Percentiles rank a stretch among this genome's conserved stretches.
Conservation (phyloP, 2,329 filamentous ascomycete genomes). For the Pyrenophora graminea region DNA sequence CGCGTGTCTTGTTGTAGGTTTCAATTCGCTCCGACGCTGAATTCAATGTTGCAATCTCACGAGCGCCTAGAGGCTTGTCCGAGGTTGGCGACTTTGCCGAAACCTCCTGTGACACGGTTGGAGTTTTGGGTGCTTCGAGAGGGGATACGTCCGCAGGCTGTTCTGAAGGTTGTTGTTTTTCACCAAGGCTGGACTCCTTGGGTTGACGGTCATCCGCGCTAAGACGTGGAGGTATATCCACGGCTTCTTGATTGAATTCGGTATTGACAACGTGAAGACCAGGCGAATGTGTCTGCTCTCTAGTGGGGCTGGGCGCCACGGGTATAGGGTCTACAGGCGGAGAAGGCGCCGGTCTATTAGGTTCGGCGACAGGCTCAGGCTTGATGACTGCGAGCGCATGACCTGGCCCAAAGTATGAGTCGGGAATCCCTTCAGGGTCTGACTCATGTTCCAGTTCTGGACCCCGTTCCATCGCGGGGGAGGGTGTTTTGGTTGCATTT, state of each 20-base stretch:
- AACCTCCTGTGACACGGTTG: constrained; percentile 21
- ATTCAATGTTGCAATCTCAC: constrained; percentile 74
- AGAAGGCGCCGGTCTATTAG: constrained; percentile 20
- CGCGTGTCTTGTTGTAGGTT: constrained; percentile 72
- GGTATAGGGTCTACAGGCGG: constrained; percentile 22
- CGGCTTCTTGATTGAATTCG: constrained; percentile 42
- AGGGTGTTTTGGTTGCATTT: constrained; percentile 6
- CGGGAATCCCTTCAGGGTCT: constrained; percentile 24
- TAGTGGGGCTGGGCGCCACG: constrained; percentile 23
- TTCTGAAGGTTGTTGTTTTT: constrained; percentile 6
- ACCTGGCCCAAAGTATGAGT: constrained; percentile 35
- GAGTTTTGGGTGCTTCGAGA: constrained; percentile 15
- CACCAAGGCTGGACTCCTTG: constrained; percentile 12
- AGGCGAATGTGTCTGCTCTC: constrained; percentile 29
- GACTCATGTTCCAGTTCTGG: constrained; percentile 24
- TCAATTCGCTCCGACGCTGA: constrained; percentile 70
- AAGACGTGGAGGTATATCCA: constrained; percentile 43
- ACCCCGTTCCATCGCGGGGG: constrained; percentile 20
- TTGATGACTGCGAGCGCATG: constrained; percentile 30
- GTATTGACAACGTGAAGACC: constrained; percentile 53
- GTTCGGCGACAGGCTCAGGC: constrained; percentile 26
- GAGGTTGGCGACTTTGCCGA: constrained; percentile 28
- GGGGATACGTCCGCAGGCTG: constrained; percentile 6
- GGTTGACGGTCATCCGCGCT: constrained; percentile 25
- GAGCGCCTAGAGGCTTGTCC: constrained; percentile 61